Evolutionary conservation across 805 yeast species (phyloP), one percentile per base, ranked within the genome.

Genomic region (Cyberlindnera mrakii): DNA sequence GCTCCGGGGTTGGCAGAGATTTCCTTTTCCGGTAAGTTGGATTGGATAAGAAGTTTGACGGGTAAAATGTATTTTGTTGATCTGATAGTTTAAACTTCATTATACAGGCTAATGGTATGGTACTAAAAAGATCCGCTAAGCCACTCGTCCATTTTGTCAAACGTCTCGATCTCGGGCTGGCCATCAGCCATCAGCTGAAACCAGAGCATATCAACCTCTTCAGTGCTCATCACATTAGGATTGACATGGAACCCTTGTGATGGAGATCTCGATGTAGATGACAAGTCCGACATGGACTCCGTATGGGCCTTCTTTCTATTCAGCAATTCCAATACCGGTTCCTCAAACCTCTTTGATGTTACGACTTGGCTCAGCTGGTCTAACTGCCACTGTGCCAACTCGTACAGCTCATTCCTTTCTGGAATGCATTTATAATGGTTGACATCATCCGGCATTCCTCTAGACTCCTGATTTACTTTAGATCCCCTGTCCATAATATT

Each of bases 401-500:
- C 33, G 1, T 37, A 29, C 20, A 62, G 42, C 9, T 51, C 58
- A 45, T 62, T 62, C 16, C 30, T 32, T 10, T 38, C 39, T 1
- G 66, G 66, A 4, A 61, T 41, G 5, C 45, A 45, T 27, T 49
- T 49, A 14, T 40, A 41, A 27, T 58, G 63, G 35, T 53, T 48
- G 20, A 48, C 8, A 6, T 45, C 45, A 13, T 42, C 47, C 6
- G 35, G 43, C 5, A 41, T 42, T 4, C 50, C 39, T 32, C 44
- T 33, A 35, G 53, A 51, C 16, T 48, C 52, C 33, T 46, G 42
- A 35, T 54, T 58, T 33, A 58, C 37, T 3, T 30, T 36, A 14
- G 59, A 52, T 8, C 43, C 37, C 33, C 40, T 53, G 35, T 60
- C 63, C 50, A 54, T 58, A 10, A 62, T 41, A 43, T 49, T 58